Conservation (phyloP, 2,329 filamentous ascomycete genomes). For the Bipolaris cookei region DNA sequence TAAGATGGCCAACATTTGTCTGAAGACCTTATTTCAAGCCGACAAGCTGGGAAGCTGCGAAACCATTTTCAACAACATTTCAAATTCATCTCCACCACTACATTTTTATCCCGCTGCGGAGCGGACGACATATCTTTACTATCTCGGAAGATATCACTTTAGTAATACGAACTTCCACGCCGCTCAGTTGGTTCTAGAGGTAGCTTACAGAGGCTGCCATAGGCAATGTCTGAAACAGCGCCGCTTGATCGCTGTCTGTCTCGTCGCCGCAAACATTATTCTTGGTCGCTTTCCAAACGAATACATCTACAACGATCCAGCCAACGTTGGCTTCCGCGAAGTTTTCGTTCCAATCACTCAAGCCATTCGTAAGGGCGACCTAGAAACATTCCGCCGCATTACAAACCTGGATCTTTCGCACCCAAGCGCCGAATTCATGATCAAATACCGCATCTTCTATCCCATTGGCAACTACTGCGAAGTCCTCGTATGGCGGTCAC, state of each 20-base stretch:
- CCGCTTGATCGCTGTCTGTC: conserved; percentile 79
- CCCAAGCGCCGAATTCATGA: conserved; percentile 66
- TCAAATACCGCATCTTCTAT: conserved; percentile 75
- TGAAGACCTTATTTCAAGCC: conserved; percentile 88
- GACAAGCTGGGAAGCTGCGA: conserved; percentile 82
- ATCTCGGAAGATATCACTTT: conserved; percentile 88
- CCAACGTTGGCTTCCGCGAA: conserved; percentile 68
- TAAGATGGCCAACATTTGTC: conserved; percentile 86
- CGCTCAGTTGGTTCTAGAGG: conserved; percentile 75
- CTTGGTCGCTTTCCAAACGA: conserved; percentile 80
- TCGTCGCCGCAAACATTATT: conserved; percentile 82
- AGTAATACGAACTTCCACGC: conserved; percentile 82
- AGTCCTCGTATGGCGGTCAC: conserved; percentile 81
- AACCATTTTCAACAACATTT: conserved; percentile 89
- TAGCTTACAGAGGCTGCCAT: conserved; percentile 78
- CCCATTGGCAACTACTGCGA: conserved; percentile 79
- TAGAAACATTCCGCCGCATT: conserved; percentile 73
- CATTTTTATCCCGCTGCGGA: conserved; percentile 83
- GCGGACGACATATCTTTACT: conserved; percentile 91
- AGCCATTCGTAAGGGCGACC: conserved; percentile 75
- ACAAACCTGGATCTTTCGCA: conserved; percentile 56
- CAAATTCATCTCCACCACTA: conserved; percentile 80
- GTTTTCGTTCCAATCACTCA: conserved; percentile 76
- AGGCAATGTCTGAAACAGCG: conserved; percentile 67
- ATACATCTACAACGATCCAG: conserved; percentile 70